A percentile compares a stretch with the other conserved stretches of the same genome.
Conservation (phyloP, 306 rosid genomes). For the Cucurbita moschata region DNA sequence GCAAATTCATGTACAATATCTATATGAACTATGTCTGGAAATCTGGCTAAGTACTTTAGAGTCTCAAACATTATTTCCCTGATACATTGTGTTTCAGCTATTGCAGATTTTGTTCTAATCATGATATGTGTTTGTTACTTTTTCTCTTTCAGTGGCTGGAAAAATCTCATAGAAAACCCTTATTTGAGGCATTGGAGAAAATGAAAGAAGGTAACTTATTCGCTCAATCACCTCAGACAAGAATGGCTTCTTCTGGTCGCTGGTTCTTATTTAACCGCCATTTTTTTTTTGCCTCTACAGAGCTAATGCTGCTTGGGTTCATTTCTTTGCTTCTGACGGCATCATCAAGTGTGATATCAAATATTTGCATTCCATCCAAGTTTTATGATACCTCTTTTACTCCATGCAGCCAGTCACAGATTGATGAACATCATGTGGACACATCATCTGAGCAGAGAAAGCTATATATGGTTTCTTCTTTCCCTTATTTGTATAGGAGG, state of each 20-base stretch:
- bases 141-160: constrained; percentile 59
- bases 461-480: constrained; percentile 34
- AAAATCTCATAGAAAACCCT: constrained; percentile 81
- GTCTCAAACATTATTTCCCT: not conserved
- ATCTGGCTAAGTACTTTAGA: not conserved
- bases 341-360: constrained; percentile 74
- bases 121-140: constrained; percentile 3
- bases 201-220: constrained; percentile 79
- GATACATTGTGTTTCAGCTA: not conserved
- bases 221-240: not conserved
- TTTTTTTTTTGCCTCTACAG: constrained; percentile 28
- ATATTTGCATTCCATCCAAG: constrained; percentile 79
- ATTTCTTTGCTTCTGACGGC: constrained; percentile 94
- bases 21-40: too few species aligned
- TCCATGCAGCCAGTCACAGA: constrained; percentile 67
- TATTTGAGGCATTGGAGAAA: constrained; percentile 91
- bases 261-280: not conserved
- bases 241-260: not conserved
- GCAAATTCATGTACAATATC: too few species aligned
- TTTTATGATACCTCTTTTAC: constrained; percentile 60
- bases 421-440: constrained; percentile 42
- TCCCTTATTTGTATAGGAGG: constrained; percentile 40
- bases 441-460: constrained; percentile 41
- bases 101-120: not conserved
- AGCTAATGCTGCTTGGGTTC: constrained; percentile 97